Evolutionary conservation across 2,329 filamentous ascomycete species (phyloP).

Genomic region (Aspergillus pseudoviridinutans): DNA sequence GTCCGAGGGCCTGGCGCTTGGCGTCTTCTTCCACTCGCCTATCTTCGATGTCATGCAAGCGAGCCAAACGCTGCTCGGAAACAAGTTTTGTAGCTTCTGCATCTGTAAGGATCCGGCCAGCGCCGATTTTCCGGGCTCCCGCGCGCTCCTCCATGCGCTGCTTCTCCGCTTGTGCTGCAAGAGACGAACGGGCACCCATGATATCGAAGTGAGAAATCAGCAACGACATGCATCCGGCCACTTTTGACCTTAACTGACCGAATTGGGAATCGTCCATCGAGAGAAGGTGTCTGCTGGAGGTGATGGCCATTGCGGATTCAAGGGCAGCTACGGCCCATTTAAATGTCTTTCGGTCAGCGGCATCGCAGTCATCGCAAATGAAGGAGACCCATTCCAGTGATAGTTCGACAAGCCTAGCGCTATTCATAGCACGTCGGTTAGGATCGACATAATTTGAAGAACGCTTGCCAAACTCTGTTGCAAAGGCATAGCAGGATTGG

Average conservation of each 20-base stretch:
- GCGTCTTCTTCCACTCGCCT: slow-evolving; percentile 72
- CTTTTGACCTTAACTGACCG: slow-evolving; percentile 74
- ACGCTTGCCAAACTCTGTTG: slow-evolving; percentile 96
- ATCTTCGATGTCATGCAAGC: slow-evolving; percentile 73
- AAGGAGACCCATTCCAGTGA: slow-evolving; percentile 97
- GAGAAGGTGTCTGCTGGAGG: slow-evolving; percentile 86
- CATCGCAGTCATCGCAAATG: slow-evolving; percentile 93
- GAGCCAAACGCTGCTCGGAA: slow-evolving; percentile 68
- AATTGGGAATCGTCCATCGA: slow-evolving; percentile 87
- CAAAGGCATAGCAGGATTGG: slow-evolving; percentile 96
- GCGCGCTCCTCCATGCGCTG: slow-evolving; percentile 78
- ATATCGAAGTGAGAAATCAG: slow-evolving; percentile 99
- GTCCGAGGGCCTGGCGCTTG: slow-evolving; percentile 80
- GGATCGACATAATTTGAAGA: slow-evolving; percentile 94
- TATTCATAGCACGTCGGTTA: slow-evolving; percentile 94
- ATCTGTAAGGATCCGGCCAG: slow-evolving; percentile 70
- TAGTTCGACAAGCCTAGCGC: slow-evolving; percentile 87
- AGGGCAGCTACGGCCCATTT: slow-evolving; percentile 94
- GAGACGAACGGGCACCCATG: slow-evolving; percentile 89
- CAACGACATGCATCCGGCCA: slow-evolving; percentile 94
- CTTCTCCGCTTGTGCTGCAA: slow-evolving; percentile 91
- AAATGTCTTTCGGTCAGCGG: slow-evolving; percentile 92
- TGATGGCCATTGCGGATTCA: slow-evolving; percentile 97
- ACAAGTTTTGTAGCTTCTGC: slow-evolving; percentile 77
- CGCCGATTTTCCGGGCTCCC: slow-evolving; percentile 72